Base-by-base conservation (phyloP, 306 rosid species). In the Oxytropis ochrocephala region DNA sequence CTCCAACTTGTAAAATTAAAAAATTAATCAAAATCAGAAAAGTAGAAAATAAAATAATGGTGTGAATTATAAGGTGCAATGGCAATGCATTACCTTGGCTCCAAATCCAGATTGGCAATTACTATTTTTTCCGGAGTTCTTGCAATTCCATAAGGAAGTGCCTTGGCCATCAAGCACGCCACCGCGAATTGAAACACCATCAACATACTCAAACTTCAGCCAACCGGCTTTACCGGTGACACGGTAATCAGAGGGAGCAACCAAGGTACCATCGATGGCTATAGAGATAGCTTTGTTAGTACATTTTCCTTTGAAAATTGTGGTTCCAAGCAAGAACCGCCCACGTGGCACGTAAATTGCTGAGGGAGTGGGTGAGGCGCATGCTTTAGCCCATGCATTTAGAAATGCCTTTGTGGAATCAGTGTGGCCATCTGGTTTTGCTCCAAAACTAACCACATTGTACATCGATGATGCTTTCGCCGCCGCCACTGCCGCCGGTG, bases 111-210 rank as follows among this genome's bases (percentile, higher is more conserved):
- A 30, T 3, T 85, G 85, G 29, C 85, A 84, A 65, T 63, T 47
- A 9, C 70, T 47, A 9, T 67, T 29, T 4, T 35, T 53, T 46
- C 70, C 82, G 0, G 84, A 75, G 39, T 71, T 60, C 65, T 86
- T 86, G 72, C 91, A 83, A n/a, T 16, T 36, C 91, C 91, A 86
- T 53, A 86, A 48, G 4, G 64, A 42, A 8, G 66, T 36, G 19
- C 88, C 91, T 48, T 75, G 88, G 43, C 66, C 90, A 16, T 87
- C 86, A 16, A 87, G 83, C 24, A 76, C 52, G 0, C 93, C 93
- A 1, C 93, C 87, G 2, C 44, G 75, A n/a, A 87, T 75, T 0
- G 85, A 64, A 50, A 84, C 78, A 0, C 89, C 85, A 0, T 54
- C n/a, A 0, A 84, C 87, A 0, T 39, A 8, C 7, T 78, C 51